A percentile compares a stretch with the other conserved stretches of the same genome.
These are phyloP conservation scores for Aureobasidium sp. DNA, from an alignment of 2,329 filamentous ascomycete genomes.

Conservation along the genomic window DNA sequence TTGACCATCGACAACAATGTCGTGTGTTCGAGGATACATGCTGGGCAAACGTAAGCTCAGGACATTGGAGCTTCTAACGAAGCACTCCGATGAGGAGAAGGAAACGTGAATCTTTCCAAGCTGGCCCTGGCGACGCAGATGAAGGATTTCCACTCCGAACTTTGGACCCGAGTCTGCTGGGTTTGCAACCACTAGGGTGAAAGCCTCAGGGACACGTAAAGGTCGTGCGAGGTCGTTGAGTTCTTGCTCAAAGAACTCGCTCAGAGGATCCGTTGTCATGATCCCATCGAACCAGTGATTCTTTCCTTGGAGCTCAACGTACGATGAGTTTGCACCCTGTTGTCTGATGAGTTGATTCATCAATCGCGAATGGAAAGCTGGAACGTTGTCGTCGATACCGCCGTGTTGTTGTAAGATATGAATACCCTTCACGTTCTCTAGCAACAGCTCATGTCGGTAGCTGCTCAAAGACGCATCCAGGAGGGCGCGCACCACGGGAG, in stretches of 20 bases:
- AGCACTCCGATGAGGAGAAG: constrained; percentile 29
- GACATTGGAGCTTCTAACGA: constrained; percentile 39
- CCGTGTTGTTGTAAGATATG: constrained; percentile 53
- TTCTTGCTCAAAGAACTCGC: constrained; percentile 41
- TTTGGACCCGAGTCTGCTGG: constrained; percentile 48
- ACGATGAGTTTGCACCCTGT: constrained; percentile 36
- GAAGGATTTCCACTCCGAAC: constrained; percentile 44
- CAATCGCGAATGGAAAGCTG: constrained; percentile 49
- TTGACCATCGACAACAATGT: constrained; percentile 3
- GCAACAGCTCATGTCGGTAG: constrained; percentile 50
- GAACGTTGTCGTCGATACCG: constrained; percentile 51
- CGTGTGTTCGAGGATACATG: constrained; percentile 8
- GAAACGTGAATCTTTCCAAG: constrained; percentile 44
- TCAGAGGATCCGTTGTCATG: constrained; percentile 46
- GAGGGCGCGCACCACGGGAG: constrained; percentile 43
- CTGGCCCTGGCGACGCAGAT: constrained; percentile 44
- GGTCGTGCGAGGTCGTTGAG: constrained; percentile 25
- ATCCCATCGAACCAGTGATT: constrained; percentile 51
- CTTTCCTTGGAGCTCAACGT: constrained; percentile 43
- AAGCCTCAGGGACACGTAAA: constrained; percentile 27
- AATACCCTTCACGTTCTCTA: constrained; percentile 46
- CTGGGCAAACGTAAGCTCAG: constrained; percentile 23
- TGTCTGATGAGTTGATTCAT: constrained; percentile 45
- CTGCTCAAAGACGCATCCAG: constrained; percentile 44
- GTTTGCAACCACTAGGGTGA: constrained; percentile 45